Evolutionary conservation across 2,329 filamentous ascomycete genomes (phyloP), one percentile per base, ranked within the genome.

Genomic region (Calonectria multiphialidica): DNA sequence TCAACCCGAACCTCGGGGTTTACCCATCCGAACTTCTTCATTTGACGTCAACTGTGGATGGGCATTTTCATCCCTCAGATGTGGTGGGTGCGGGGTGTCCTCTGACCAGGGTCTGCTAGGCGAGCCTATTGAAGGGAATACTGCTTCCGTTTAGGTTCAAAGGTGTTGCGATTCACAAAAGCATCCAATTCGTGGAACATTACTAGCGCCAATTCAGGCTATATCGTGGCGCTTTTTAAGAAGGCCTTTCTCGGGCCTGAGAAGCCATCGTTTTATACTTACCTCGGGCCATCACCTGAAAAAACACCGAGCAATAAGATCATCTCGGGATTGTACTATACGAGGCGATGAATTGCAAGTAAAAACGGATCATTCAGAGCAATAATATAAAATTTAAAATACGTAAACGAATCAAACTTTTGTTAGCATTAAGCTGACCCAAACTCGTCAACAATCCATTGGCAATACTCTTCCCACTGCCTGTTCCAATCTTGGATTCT

Each of bases 401-500:
- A 57, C 21, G n/a, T 37, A n/a, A 57, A 40, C n/a, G n/a, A 40
- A 25, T 18, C 15, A 25, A 57, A 37, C 9, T 2, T 10, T 9
- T 18, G 2, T 3, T 23, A 23, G 15, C 5, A 21, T 23, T 57
- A 25, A 5, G 30, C 18, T n/a, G 49, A 47, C 28, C 64, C 49
- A 28, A 67, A 67, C 37, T 67, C 64, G 9, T 44, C 16, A 8
- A 67, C 64, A 25, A 59, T 49, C 37, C 50, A 67, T 23, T 67
- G 5, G 40, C 49, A 67, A 15, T 44, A 57, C 18, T 55, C 25
- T 21, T 66, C 64, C 64, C 64, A 66, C 18, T 57, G 35, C 25
- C 21, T 28, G 21, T 57, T 66, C 64, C 49, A 66, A 3, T 55
- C 23, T 47, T 55, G 64, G 12, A 66, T 57, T 28, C 64, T 40